These are phyloP conservation scores for Mortierella alpina DNA, from an alignment of 192 early-diverging fungal genomes.

Conservation along the genomic window DNA sequence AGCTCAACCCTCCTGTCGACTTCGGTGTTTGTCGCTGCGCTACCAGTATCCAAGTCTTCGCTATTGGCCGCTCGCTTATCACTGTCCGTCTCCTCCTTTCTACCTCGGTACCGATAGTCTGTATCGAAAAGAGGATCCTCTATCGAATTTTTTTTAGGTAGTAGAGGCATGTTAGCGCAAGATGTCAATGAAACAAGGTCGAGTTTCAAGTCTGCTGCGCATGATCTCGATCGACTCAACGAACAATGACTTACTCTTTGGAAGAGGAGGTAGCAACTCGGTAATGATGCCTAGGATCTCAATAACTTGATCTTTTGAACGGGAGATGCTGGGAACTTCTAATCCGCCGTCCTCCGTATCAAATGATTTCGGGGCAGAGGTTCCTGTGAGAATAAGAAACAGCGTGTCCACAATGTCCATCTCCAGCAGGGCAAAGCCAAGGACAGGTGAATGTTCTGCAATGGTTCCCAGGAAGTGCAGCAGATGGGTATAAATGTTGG, in stretches of 20 bases:
- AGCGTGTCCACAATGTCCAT: conserved; percentile 57
- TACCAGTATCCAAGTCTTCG: conserved; percentile 28
- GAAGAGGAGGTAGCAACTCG: conserved; percentile 70
- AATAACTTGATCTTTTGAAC: conserved; percentile 63
- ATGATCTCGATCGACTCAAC: too few species aligned
- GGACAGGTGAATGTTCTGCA: conserved; percentile 64
- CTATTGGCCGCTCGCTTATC: neutral
- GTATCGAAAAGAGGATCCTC: conserved; percentile 42
- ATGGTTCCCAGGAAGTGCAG: conserved; percentile 67
- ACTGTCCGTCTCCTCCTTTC: neutral
- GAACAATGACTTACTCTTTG: conserved; percentile 41
- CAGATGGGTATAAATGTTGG: conserved; percentile 64
- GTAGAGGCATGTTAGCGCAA: too few species aligned
- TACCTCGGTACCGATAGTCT: conserved; percentile 23
- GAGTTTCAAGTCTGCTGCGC: too few species aligned
- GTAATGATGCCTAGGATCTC: conserved; percentile 68
- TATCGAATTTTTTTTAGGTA: neutral
- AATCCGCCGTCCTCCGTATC: conserved; percentile 10
- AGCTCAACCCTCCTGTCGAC: conserved; percentile 49
- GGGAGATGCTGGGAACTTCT: conserved; percentile 33
- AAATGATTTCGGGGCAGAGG: conserved; percentile 17
- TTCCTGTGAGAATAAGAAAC: conserved; percentile 58
- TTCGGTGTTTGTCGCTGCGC: neutral
- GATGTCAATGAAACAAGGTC: too few species aligned
- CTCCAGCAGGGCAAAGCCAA: conserved; percentile 54